Conservation (phyloP, 2,329 filamentous ascomycete species). For the Claviceps purpurea region DNA sequence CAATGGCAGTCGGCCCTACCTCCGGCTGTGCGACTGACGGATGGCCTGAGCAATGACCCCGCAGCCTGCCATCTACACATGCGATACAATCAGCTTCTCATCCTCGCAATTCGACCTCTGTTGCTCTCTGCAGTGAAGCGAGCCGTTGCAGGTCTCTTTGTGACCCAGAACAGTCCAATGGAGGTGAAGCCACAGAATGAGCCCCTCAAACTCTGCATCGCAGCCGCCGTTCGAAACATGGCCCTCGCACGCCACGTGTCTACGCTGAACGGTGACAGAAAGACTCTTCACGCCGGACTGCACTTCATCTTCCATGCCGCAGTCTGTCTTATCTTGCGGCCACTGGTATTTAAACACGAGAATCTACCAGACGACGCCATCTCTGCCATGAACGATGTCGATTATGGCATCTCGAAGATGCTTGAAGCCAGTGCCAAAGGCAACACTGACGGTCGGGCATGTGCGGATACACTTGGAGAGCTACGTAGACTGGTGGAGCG, state of each 20-base stretch:
- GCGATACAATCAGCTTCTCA: conserved; percentile 35
- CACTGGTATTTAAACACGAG: conserved; percentile 22
- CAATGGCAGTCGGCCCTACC: conserved; percentile 28
- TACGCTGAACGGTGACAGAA: conserved; percentile 22
- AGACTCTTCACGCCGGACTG: conserved; percentile 29
- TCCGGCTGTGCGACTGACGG: conserved; percentile 22
- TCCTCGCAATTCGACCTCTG: conserved; percentile 33
- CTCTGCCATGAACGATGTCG: conserved; percentile 18
- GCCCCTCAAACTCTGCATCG: conserved; percentile 25
- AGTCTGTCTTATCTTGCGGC: conserved; percentile 32
- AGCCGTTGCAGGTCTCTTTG: conserved; percentile 27
- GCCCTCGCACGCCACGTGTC: conserved; percentile 28
- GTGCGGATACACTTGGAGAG: conserved; percentile 24
- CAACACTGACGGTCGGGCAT: conserved; percentile 25
- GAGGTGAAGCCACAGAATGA: conserved; percentile 12
- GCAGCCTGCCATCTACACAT: conserved; percentile 33
- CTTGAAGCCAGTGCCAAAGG: conserved; percentile 24
- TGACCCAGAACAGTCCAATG: conserved; percentile 14
- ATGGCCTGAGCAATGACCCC: conserved; percentile 25
- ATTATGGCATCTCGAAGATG: conserved; percentile 29
- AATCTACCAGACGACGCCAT: conserved; percentile 11
- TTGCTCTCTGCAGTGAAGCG: conserved; percentile 35
- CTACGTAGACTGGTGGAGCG: conserved; percentile 22
- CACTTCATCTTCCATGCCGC: conserved; percentile 39
- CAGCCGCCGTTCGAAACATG: conserved; percentile 32